Percentiles rank a stretch among this genome's conserved stretches.
Conservation (phyloP, 495 filamentous ascomycete species). For the Penicillium ucsense region DNA sequence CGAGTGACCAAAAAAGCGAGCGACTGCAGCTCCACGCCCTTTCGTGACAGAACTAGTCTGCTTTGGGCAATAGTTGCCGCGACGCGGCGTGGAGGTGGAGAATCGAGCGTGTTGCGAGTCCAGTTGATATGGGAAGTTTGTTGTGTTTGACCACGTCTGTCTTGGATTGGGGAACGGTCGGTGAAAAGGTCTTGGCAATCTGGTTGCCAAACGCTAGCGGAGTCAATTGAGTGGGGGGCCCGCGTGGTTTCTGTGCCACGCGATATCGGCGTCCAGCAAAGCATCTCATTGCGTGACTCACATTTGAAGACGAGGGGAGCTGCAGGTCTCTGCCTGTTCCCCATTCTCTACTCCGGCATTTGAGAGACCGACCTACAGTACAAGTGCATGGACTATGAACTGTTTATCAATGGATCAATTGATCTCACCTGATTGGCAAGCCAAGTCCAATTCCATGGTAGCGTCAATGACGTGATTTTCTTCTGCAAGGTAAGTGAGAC, state of each 20-base stretch:
- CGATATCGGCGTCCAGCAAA: conserved; percentile 9
- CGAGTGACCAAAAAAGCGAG: conserved; percentile 2
- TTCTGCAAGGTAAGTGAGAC: too few species aligned
- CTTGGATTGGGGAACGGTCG: too few species aligned
- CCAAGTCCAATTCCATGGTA: too few species aligned
- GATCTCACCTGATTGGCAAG: too few species aligned
- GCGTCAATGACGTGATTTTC: too few species aligned
- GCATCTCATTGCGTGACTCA: too few species aligned
- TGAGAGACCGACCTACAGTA: too few species aligned
- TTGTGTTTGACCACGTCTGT: background rate
- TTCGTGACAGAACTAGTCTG: conserved; percentile 28
- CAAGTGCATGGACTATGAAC: too few species aligned
- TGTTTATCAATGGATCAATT: too few species aligned
- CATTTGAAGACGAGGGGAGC: too few species aligned
- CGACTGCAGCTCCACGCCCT: conserved; percentile 23
- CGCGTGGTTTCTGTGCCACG: conserved; percentile 7
- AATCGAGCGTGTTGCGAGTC: background rate
- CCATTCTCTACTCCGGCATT: too few species aligned
- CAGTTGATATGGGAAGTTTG: background rate
- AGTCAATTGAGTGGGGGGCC: background rate
- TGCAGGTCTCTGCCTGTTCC: too few species aligned
- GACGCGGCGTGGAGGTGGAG: background rate
- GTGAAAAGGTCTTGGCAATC: background rate
- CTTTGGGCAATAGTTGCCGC: conserved; percentile 7
- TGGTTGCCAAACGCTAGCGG: background rate